These are phyloP conservation scores for Botrytis hyacinthi DNA, from an alignment of 2,329 filamentous ascomycete genomes.

Conservation along the genomic window DNA sequence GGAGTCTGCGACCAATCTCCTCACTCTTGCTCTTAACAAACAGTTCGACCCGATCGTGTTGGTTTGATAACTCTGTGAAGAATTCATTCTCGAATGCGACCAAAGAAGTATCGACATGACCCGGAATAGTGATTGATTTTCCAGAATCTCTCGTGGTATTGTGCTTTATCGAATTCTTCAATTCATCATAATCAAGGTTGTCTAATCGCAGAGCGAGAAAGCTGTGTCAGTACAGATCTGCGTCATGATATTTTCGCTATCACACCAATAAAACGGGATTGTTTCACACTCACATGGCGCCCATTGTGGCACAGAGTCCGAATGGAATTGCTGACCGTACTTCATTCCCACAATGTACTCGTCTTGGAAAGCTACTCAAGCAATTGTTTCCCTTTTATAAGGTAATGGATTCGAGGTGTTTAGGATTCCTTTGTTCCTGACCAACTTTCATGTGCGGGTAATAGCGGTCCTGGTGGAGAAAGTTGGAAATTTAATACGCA, in stretches of 20 bases:
- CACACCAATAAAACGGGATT: neutral
- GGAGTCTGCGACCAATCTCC: constrained; percentile 68
- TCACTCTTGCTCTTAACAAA: constrained; percentile 79
- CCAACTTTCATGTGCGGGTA: constrained; percentile 7
- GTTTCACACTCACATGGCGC: constrained; percentile 58
- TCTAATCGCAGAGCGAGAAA: constrained; percentile 47
- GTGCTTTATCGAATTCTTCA: constrained; percentile 81
- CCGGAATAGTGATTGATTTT: constrained; percentile 70
- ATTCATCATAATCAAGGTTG: constrained; percentile 85
- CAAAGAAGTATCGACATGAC: constrained; percentile 59
- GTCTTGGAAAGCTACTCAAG: neutral
- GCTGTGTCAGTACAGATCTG: constrained; percentile 18
- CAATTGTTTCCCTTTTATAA: constrained; percentile 7
- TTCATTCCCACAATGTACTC: constrained; percentile 55
- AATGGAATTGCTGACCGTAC: constrained; percentile 71
- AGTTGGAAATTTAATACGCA: constrained; percentile 2
- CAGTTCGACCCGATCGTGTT: constrained; percentile 74
- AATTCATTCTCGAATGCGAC: constrained; percentile 69
- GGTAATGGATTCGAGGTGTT: neutral
- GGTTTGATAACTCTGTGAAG: constrained; percentile 66
- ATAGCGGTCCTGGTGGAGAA: constrained; percentile 7
- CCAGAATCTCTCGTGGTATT: constrained; percentile 72
- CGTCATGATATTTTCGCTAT: constrained; percentile 15
- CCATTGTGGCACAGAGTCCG: constrained; percentile 80
- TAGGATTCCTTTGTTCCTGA: neutral